Percentiles rank a stretch among this genome's conserved stretches.
phyloP scores from a whole-genome alignment of 129 eudicot species.

The Solidago caesia region DNA sequence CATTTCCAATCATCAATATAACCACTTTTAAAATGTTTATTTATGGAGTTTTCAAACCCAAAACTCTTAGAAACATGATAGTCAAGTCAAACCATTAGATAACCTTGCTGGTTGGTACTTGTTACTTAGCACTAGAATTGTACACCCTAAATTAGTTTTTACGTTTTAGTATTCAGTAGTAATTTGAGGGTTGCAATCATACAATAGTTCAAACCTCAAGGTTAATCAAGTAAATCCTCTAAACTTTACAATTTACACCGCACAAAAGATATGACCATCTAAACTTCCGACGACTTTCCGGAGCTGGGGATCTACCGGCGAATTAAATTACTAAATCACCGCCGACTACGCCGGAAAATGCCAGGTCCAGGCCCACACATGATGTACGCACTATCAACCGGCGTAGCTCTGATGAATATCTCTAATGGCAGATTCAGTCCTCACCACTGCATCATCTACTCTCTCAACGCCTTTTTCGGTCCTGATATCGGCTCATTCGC shows the following conservation, averaged over 20 bases:
- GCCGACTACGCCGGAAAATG: constrained; percentile 36
- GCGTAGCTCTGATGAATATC: constrained; percentile 57
- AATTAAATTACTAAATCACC: not conserved
- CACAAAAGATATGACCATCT: not conserved
- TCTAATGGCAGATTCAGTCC: constrained; percentile 88
- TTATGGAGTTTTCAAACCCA: too few species aligned
- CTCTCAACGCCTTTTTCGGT: constrained; percentile 94
- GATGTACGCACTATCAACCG: constrained; percentile 77
- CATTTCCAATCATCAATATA: too few species aligned
- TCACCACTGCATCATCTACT: constrained; percentile 80
- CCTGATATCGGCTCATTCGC: constrained; percentile 94
- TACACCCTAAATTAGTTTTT: too few species aligned
- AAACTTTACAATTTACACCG: not conserved
- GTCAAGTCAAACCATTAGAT: too few species aligned
- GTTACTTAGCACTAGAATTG: too few species aligned
- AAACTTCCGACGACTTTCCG: not conserved
- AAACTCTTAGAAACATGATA: too few species aligned
- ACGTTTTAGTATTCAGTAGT: not conserved
- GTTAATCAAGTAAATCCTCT: not conserved
- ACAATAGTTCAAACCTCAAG: not conserved
- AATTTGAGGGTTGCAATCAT: not conserved
- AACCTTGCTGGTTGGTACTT: too few species aligned
- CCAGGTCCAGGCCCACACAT: constrained; percentile 99
- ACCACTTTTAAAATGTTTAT: too few species aligned
- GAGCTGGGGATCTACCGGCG: constrained; percentile 17